These are phyloP conservation scores for Xylaria sp. DNA, from an alignment of 2,329 filamentous ascomycete species.

Conservation along the genomic window DNA sequence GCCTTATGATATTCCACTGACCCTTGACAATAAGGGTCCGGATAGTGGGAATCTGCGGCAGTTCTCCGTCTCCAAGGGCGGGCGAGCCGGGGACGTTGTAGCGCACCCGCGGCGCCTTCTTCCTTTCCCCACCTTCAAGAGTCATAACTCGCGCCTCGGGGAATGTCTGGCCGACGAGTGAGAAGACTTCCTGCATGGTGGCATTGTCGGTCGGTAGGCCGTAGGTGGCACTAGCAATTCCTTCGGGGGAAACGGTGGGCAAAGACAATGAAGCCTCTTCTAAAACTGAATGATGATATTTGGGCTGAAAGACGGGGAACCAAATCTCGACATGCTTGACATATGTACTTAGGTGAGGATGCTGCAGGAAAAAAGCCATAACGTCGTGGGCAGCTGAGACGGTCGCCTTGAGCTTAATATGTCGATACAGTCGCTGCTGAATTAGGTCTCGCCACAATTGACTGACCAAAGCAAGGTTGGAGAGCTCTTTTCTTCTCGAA, in stretches of 20 bases:
- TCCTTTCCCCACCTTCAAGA: slow-evolving; percentile 79
- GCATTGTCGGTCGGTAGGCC: slow-evolving; percentile 73
- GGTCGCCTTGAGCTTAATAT: slow-evolving; percentile 80
- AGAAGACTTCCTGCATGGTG: slow-evolving; percentile 75
- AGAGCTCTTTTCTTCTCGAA: slow-evolving; percentile 73
- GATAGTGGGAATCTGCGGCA: slow-evolving; percentile 65
- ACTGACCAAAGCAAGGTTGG: slow-evolving; percentile 71
- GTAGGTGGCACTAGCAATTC: slow-evolving; percentile 68
- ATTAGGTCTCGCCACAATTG: slow-evolving; percentile 73
- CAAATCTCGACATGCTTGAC: slow-evolving; percentile 81
- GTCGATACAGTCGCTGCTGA: slow-evolving; percentile 77
- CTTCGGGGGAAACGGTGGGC: slow-evolving; percentile 65
- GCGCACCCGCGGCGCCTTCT: slow-evolving; percentile 77
- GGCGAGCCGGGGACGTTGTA: slow-evolving; percentile 54
- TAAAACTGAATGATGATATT: slow-evolving; percentile 57
- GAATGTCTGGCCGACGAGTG: slow-evolving; percentile 68
- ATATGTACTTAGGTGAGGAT: slow-evolving; percentile 69
- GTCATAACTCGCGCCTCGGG: slow-evolving; percentile 74
- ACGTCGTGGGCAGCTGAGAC: slow-evolving; percentile 70
- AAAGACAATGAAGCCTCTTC: slow-evolving; percentile 58
- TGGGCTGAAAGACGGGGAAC: slow-evolving; percentile 78
- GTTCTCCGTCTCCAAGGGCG: slow-evolving; percentile 48
- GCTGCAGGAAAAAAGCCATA: slow-evolving; percentile 67
- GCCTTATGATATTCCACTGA: slow-evolving; percentile 80
- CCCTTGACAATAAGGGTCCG: slow-evolving; percentile 77